Percentiles rank a stretch among this genome's conserved stretches.
Conservation (phyloP, 768 basidiomycete genomes). For the Termitomyces heimii region DNA sequence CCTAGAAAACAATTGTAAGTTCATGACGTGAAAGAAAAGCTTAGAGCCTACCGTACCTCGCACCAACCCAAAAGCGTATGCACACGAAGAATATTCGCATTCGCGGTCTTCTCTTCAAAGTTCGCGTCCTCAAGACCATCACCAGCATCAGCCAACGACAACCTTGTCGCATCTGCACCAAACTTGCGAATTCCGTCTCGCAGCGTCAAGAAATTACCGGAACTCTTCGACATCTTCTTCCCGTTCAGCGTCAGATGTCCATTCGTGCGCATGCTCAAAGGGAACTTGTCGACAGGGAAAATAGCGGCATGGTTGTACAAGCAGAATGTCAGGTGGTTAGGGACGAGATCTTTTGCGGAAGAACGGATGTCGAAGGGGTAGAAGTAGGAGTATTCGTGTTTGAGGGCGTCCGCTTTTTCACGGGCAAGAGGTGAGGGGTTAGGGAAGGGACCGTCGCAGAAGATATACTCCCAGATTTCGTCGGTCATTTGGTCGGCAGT, state of each 20-base stretch:
- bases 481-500: slow-evolving; percentile 93
- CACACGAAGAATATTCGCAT: slow-evolving; percentile 90
- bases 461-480: slow-evolving; percentile 95
- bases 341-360: slow-evolving; percentile 95
- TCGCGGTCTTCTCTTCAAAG: slow-evolving; percentile 97
- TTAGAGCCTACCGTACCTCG: slow-evolving; percentile 59
- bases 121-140: slow-evolving; percentile 98
- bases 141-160: slow-evolving; percentile 93
- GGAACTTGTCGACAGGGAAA: slow-evolving; percentile 90
- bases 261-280: slow-evolving; percentile 87
- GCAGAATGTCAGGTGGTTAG: slow-evolving; percentile 91
- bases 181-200: slow-evolving; percentile 88
- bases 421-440: slow-evolving; percentile 53
- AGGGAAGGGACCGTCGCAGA: slow-evolving; percentile 76
- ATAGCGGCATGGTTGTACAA: slow-evolving; percentile 95
- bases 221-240: slow-evolving; percentile 98
- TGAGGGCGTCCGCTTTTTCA: slow-evolving; percentile 80
- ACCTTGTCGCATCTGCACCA: slow-evolving; percentile 90
- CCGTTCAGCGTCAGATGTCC: slow-evolving; percentile 97
- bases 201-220: slow-evolving; percentile 92
- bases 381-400: slow-evolving; percentile 92
- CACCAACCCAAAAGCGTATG: slow-evolving; percentile 92
- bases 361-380: slow-evolving; percentile 98
- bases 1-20: slow-evolving; percentile 38
- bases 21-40: slow-evolving; percentile 27